Evolutionary conservation across 352 stramenopile genomes (phyloP), one percentile per base, ranked within the genome.

Genomic region (Pythium coloratum): DNA sequence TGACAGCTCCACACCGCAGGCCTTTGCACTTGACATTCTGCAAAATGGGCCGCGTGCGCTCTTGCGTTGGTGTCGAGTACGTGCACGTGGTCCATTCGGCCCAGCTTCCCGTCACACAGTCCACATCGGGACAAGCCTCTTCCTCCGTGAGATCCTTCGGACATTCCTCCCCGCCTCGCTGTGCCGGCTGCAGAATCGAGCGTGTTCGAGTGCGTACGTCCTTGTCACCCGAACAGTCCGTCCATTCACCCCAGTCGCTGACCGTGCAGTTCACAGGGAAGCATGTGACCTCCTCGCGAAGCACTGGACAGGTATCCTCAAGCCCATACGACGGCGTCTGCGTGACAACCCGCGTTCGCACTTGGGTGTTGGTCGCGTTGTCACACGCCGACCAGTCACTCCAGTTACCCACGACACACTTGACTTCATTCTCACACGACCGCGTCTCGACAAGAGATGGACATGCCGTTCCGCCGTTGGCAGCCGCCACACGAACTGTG

Each of bases 361-460:
- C 77, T 32, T 79, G 78, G 13, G 53, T 77, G 36, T 69, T 51
- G 2, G 64, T 76, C 2, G 26, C 65, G 0, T 76, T 55, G 53
- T 86, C 64, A 44, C 80, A 91, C 0, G 54, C 72, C 1, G 78
- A 84, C 80, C 80, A 91, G 2, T 42, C 55, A 32, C 69, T 76
- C 82, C 82, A 91, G 44, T 77, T 69, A 12, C 82, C 68, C 0
- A 88, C 72, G 18, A 66, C 42, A 33, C 84, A 92, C 68, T 90
- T 90, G 20, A 78, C 54, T 2, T 71, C 67, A 2, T 71, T 36
- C 1, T 61, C 64, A 32, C 84, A 93, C 24, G 67, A 80, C 38
- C 68, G 72, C 13, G 71, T 76, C 51, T 91, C 77, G 0, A 32
- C 63, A 13, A 91, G 67, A 2, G 62, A 26, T 0, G 81, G 81